Evolutionary conservation across 106 monocot genomes (phyloP).

Genomic region (Phalaenopsis equestris): DNA sequence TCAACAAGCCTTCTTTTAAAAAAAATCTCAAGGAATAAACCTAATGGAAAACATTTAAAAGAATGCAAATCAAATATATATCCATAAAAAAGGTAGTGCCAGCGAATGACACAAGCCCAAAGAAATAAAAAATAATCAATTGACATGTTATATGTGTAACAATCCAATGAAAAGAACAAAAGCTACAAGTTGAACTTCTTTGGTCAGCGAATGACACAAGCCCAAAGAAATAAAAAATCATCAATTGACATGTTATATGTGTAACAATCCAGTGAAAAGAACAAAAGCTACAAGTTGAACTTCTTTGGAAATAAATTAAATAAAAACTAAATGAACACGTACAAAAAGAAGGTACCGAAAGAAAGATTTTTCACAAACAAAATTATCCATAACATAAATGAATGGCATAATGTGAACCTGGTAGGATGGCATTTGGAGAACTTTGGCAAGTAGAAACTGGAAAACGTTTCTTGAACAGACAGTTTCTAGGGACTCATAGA

Average conservation of each 20-base stretch:
- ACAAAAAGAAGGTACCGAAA: background rate
- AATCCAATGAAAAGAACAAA: background rate
- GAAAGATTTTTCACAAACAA: background rate
- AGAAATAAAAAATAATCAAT: background rate
- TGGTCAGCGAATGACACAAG: background rate
- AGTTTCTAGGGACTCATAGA: conserved; percentile 50
- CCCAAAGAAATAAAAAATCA: background rate
- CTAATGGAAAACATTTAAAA: no score
- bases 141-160: background rate
- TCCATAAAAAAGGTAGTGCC: background rate
- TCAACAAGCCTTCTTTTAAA: no score
- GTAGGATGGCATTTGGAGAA: conserved; percentile 71
- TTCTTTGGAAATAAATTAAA: background rate
- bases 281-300: background rate
- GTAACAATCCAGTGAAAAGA: background rate
- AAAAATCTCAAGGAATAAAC: no score
- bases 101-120: background rate
- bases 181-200: background rate
- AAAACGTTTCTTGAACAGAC: conserved; percentile 72
- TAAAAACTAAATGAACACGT: background rate
- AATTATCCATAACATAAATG: background rate
- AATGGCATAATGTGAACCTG: conserved; percentile 35
- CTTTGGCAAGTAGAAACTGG: conserved; percentile 43
- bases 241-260: background rate
- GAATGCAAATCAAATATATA: background rate